Evolutionary conservation across 169 alveolate species (phyloP).

Genomic region (Amoebophrya sp.): DNA sequence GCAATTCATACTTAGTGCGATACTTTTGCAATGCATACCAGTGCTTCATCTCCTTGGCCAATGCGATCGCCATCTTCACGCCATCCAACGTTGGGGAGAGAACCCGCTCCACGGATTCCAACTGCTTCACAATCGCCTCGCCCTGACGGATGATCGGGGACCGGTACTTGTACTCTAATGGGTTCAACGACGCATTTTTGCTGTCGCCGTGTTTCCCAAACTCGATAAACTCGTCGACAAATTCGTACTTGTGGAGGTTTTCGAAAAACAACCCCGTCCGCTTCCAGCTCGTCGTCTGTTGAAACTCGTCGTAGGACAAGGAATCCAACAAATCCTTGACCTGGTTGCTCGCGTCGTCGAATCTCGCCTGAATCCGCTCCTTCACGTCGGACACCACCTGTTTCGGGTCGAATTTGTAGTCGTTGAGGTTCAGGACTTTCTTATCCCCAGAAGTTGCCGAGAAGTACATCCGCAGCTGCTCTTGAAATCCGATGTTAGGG

Average conservation of each 20-base stretch:
- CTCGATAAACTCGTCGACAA: neutral
- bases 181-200: neutral
- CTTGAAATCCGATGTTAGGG: conserved; percentile 15
- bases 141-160: neutral
- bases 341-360: neutral
- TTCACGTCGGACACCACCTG: neutral
- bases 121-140: neutral
- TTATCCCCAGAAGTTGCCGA: neutral
- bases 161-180: neutral
- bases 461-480: neutral
- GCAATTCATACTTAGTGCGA: no score
- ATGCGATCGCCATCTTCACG: neutral
- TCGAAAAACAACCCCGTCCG: neutral
- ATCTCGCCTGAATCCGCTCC: neutral
- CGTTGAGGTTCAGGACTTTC: no score
- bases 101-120: neutral
- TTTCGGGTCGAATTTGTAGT: no score
- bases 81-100: neutral
- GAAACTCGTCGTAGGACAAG: no score
- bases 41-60: neutral
- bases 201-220: neutral
- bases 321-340: neutral
- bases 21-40: no score
- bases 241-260: conserved; percentile 1
- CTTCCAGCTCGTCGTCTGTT: neutral